phyloP scores from a whole-genome alignment of 495 filamentous ascomycete genomes.

The Hypomontagnella submonticulosa region DNA sequence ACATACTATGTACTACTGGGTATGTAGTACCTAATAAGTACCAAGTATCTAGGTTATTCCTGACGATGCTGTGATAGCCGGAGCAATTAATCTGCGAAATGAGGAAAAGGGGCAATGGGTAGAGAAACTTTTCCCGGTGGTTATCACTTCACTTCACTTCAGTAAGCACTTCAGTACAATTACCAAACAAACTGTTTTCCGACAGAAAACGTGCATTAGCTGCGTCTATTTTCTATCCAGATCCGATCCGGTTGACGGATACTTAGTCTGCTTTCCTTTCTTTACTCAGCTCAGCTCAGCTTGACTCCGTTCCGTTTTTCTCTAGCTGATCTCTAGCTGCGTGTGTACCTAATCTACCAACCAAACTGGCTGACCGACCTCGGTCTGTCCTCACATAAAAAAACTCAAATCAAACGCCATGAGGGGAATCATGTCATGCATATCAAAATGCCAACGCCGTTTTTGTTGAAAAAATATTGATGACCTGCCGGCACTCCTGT shows the following conservation, averaged over 20 bases:
- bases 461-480: constrained; percentile 63
- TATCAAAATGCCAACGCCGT: constrained; percentile 61
- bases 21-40: too few relatives aligned
- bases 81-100: too few relatives aligned
- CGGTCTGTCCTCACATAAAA: too few relatives aligned
- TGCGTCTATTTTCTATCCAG: constrained; percentile 45
- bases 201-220: constrained; percentile 35
- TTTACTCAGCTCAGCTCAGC: constrained; percentile 30
- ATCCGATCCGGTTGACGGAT: constrained; percentile 53
- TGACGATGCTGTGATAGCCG: too few relatives aligned
- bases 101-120: too few relatives aligned
- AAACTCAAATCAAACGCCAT: constrained; percentile 49
- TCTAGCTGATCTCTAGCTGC: constrained; percentile 41
- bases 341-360: constrained; percentile 33
- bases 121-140: background rate
- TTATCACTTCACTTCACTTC: background rate
- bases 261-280: too few relatives aligned
- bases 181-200: background rate
- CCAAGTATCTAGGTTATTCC: background rate
- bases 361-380: too few relatives aligned
- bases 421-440: constrained; percentile 60
- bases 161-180: too few relatives aligned
- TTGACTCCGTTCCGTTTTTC: too few relatives aligned
- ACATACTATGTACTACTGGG: too few relatives aligned
- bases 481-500: constrained; percentile 56